Base-by-base conservation (phyloP, 257 asterid genomes). In the Jacaranda mimosifolia region DNA sequence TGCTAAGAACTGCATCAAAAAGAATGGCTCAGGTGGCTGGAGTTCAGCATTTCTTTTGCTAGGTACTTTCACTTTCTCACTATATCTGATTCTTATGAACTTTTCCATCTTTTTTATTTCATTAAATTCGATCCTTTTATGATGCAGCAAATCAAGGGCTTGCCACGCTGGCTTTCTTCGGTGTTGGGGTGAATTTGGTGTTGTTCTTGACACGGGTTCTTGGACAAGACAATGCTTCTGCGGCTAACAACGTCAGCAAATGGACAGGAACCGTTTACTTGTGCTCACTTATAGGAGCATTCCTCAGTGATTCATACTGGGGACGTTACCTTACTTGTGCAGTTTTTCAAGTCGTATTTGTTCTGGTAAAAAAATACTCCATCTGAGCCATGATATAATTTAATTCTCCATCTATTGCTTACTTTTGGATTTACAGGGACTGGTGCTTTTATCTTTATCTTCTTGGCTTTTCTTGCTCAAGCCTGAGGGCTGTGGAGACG, bases 181-280 rank as follows among this genome's bases (percentile, higher is more conserved):
- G 94, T 2, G 96, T 93, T 45, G 94, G 93, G 1, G 98, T 93
- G 78, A 93, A 93, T 84, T 80, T 93, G 74, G 97, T 93, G 46
- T 51, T 93, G 82, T 93, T 93, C 85, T 75, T 91, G 36, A 90
- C 92, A 8, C 84, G 96, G 77, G 98, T 93, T 57, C 80, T 93
- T 12, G 90, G 89, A 68, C 94, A 91, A 70, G 86, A 83, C 49
- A 93, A 89, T 68, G 97, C 96, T 9, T 5, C 84, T 14, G 98
- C 98, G 21, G 98, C 98, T 17, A 89, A 93, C 43, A 91, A 85
- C 19, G 97, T 93, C 13, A 91, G 97, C 87, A 88, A 79, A 60
- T 93, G 98, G 98, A 93, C 94, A 0, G 98, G 98, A 65, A 91
- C 97, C 0, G 97, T 91, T 9, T 91, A 93, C 73, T 67, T 93